These are phyloP conservation scores for Mucor indicus DNA, from an alignment of 371 early-diverging fungal genomes.

Conservation along the genomic window DNA sequence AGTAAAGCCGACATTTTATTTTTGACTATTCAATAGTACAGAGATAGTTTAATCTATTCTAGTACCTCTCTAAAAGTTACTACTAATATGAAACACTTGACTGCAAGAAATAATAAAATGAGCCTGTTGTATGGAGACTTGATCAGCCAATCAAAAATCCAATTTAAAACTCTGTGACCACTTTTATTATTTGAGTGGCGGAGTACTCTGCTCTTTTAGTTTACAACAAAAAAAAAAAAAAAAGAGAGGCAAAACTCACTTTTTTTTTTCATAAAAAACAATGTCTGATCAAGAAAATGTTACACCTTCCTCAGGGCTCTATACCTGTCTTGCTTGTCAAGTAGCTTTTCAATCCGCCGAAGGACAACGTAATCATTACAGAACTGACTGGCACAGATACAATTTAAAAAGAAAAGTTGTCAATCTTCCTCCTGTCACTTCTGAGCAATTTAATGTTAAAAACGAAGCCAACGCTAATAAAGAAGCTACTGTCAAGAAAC, in stretches of 20 bases:
- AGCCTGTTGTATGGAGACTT: too few species aligned
- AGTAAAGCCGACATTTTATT: too few species aligned
- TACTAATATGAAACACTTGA: too few species aligned
- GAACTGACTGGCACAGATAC: conserved; percentile 87
- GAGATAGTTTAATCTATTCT: too few species aligned
- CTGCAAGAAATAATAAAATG: too few species aligned
- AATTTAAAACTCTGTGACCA: background rate
- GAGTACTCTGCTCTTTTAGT: too few species aligned
- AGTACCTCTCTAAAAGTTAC: too few species aligned
- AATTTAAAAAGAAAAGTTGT: conserved; percentile 87
- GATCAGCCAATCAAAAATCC: too few species aligned
- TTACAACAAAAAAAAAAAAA: too few species aligned
- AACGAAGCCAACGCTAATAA: conserved; percentile 27
- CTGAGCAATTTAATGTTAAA: conserved; percentile 64
- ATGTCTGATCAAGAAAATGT: conserved; percentile 13
- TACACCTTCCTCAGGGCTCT: conserved; percentile 31
- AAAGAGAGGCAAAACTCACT: background rate
- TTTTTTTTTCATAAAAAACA: conserved; percentile 2
- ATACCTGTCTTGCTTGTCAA: conserved; percentile 78
- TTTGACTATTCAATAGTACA: too few species aligned
- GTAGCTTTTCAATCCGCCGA: conserved; percentile 83
- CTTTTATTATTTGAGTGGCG: conserved; percentile 1
- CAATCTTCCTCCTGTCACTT: conserved; percentile 71
- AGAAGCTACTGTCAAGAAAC: too few species aligned
- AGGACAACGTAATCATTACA: conserved; percentile 80